phyloP scores from a whole-genome alignment of 2,329 filamentous ascomycete species.

The Aotearoamyces nothofagi region DNA sequence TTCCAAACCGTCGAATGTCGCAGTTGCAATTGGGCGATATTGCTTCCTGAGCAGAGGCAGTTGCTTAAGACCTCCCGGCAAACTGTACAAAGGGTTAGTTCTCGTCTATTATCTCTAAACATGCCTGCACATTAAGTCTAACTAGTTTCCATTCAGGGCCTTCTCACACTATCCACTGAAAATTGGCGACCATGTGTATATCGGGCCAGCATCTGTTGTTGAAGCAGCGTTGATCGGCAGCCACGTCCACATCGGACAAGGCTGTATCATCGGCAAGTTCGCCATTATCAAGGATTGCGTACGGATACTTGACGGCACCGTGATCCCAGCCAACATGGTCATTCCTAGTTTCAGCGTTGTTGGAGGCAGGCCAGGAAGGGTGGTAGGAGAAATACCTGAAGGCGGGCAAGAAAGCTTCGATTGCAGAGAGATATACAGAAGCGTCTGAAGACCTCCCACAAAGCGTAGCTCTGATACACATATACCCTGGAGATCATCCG shows the following conservation, averaged over 20 bases:
- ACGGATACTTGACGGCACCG: constrained; percentile 67
- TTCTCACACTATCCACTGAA: constrained; percentile 81
- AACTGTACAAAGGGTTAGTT: constrained; percentile 57
- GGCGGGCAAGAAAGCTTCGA: constrained; percentile 51
- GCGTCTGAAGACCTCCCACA: too few relatives aligned
- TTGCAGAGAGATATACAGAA: constrained; percentile 48
- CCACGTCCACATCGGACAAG: constrained; percentile 72
- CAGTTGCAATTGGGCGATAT: constrained; percentile 82
- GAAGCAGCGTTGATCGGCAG: constrained; percentile 72
- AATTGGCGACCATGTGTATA: constrained; percentile 87
- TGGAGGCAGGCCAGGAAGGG: constrained; percentile 64
- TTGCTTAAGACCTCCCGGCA: constrained; percentile 68
- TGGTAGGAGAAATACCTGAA: constrained; percentile 69
- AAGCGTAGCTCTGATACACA: background rate
- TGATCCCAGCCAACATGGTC: constrained; percentile 79
- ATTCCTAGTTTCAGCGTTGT: constrained; percentile 87
- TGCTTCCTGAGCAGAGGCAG: constrained; percentile 72
- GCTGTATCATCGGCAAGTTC: constrained; percentile 69
- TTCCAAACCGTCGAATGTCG: constrained; percentile 22
- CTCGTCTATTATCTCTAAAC: too few relatives aligned
- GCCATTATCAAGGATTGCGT: constrained; percentile 91
- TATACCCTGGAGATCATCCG: background rate
- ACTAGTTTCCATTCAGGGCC: constrained; percentile 20
- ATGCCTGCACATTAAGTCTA: too few relatives aligned
- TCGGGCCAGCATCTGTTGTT: constrained; percentile 60